Percentiles rank a stretch among this genome's conserved stretches.
Evolutionary conservation across 2,329 filamentous ascomycete genomes (phyloP).

Genomic region (Coniochaeta sp.): DNA sequence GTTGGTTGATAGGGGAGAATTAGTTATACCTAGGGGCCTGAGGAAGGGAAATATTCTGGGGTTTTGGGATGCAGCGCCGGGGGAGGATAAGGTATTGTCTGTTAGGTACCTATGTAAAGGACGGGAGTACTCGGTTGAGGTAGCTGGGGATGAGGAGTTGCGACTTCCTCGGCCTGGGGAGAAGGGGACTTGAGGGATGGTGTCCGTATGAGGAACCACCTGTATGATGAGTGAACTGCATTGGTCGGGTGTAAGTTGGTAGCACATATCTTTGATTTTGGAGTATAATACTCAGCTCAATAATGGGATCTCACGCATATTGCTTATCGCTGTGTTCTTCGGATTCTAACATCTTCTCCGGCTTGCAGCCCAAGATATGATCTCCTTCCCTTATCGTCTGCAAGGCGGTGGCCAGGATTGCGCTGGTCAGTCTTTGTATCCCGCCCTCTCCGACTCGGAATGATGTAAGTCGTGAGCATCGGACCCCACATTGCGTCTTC

Average conservation of each 20-base stretch:
- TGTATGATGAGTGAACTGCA: constrained; percentile 6
- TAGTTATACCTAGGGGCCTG: constrained; percentile 32
- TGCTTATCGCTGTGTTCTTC: no score
- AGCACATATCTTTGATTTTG: no score
- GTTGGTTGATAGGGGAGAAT: constrained; percentile 29
- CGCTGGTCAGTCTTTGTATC: no score
- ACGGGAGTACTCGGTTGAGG: constrained; percentile 26
- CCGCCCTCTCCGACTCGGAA: no score
- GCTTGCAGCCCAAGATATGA: no score
- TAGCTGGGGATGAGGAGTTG: constrained; percentile 27
- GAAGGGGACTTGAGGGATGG: not conserved
- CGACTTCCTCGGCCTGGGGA: constrained; percentile 19
- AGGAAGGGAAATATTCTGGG: constrained; percentile 37
- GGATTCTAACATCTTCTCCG: no score
- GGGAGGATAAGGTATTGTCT: constrained; percentile 34
- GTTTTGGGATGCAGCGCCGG: constrained; percentile 44
- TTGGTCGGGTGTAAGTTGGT: no score
- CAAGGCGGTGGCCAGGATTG: no score
- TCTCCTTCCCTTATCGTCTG: no score
- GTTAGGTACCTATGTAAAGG: constrained; percentile 36
- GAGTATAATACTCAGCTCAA: no score
- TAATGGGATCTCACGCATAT: no score
- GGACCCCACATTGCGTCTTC: not conserved
- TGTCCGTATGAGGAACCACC: not conserved
- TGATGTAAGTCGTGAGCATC: not conserved